Percentiles rank a stretch among this genome's conserved stretches.
Evolutionary conservation across 208 protist genomes (phyloP).

Genomic region (Trypanosoma platydactyli): DNA sequence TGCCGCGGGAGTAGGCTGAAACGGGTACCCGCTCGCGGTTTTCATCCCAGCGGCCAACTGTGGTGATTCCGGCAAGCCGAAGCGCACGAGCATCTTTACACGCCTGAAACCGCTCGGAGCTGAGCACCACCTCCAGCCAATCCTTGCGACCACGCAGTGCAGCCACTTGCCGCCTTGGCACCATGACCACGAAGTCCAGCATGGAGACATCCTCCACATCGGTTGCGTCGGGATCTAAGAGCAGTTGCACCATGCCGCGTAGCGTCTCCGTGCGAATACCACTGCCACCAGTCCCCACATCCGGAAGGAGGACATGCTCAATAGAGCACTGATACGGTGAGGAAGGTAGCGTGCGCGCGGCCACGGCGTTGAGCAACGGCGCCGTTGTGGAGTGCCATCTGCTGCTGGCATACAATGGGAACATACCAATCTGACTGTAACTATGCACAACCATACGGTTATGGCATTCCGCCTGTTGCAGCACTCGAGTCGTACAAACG

Average conservation of each 20-base stretch:
- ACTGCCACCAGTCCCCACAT: neutral
- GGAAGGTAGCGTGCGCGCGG: conserved; percentile 2
- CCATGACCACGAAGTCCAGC: conserved; percentile 71
- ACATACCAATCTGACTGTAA: neutral
- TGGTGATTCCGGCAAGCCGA: conserved; percentile 63
- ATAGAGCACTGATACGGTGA: conserved; percentile 33
- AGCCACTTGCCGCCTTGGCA: conserved; percentile 50
- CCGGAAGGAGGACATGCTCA: conserved; percentile 32
- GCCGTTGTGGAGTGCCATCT: conserved; percentile 15
- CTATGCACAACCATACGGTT: neutral
- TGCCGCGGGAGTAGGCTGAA: conserved; percentile 61
- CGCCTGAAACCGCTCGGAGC: conserved; percentile 63
- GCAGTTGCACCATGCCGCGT: conserved; percentile 52
- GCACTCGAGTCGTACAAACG: neutral
- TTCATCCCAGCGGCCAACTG: conserved; percentile 73
- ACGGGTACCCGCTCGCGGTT: conserved; percentile 63
- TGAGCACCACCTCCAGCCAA: conserved; percentile 53
- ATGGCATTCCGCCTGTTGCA: neutral
- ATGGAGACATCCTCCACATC: conserved; percentile 68
- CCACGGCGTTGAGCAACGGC: neutral
- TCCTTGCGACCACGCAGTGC: conserved; percentile 53
- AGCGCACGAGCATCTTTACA: conserved; percentile 64
- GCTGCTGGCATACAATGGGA: neutral
- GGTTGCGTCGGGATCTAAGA: conserved; percentile 57
- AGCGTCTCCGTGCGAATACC: conserved; percentile 37